Evolutionary conservation across 306 rosid genomes (phyloP).

Genomic region (Notholithocarpus densiflorus): DNA sequence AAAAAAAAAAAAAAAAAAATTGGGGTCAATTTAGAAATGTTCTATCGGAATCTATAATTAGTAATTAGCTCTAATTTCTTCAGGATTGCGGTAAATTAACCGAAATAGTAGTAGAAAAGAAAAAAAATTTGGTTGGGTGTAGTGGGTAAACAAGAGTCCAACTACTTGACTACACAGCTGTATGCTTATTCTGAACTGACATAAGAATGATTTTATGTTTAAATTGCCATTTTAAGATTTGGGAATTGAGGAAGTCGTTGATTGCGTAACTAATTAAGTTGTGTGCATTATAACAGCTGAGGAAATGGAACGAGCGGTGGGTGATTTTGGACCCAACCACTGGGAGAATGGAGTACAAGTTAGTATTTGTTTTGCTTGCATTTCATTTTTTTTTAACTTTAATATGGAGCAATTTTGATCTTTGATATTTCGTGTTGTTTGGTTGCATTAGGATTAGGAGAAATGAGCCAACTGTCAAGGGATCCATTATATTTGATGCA

Average conservation of each 20-base stretch:
- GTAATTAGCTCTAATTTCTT: not conserved
- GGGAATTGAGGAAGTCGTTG: not conserved
- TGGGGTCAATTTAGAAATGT: not conserved
- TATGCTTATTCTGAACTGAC: not conserved
- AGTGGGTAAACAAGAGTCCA: not conserved
- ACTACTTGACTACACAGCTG: not conserved
- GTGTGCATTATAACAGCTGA: constrained; percentile 44
- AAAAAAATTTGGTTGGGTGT: not conserved
- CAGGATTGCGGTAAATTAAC: not conserved
- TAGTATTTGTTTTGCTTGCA: constrained; percentile 24
- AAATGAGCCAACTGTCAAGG: constrained; percentile 83
- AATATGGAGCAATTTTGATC: not conserved
- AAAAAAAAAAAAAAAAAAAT: too few relatives aligned
- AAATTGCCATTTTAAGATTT: not conserved
- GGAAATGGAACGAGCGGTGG: constrained; percentile 99
- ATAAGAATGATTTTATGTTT: not conserved
- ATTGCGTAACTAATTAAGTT: not conserved
- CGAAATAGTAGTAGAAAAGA: not conserved
- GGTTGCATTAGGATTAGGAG: constrained; percentile 66
- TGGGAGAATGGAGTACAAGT: constrained; percentile 99
- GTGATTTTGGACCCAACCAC: constrained; percentile 86
- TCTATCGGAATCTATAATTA: not conserved
- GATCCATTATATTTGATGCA: constrained; percentile 78
- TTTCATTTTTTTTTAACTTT: too few relatives aligned
- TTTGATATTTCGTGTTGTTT: constrained; percentile 12